Percentiles rank a stretch among this genome's conserved stretches.
Evolutionary conservation across 441 rosid species (phyloP).

Genomic region (Euphorbia corollata): DNA sequence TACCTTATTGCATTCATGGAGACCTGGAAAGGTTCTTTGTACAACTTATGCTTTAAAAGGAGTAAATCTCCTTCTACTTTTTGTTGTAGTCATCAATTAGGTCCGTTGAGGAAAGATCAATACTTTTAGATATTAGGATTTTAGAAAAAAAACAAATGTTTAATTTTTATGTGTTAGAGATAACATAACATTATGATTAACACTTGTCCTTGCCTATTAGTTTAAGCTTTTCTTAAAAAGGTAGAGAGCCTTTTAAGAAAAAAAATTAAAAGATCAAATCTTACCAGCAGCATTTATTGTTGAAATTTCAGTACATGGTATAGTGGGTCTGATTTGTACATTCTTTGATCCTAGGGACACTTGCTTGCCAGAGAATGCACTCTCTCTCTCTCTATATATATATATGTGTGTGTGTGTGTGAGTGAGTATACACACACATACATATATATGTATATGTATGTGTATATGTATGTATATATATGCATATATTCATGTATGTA

Average conservation of each 20-base stretch:
- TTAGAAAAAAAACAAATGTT: neutral
- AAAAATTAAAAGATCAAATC: neutral
- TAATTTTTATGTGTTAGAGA: neutral
- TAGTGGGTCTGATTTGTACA: neutral
- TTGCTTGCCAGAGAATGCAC: no score
- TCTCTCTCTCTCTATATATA: no score
- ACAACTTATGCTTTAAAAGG: neutral
- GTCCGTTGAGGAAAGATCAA: neutral
- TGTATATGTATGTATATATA: no score
- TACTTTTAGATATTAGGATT: neutral
- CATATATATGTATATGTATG: no score
- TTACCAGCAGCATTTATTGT: neutral
- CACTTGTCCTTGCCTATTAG: neutral
- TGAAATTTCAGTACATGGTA: neutral
- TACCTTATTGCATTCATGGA: neutral
- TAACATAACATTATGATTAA: no score
- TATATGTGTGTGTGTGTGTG: no score
- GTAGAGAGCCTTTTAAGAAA: neutral
- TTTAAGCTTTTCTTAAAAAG: no score
- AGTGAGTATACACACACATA: no score
- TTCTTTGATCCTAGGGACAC: neutral
- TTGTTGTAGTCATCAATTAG: neutral
- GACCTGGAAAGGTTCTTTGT: neutral
- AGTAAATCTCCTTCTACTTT: neutral
- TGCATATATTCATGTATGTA: no score